These are phyloP conservation scores for Gamarada debralockiae DNA, from an alignment of 495 filamentous ascomycete genomes.

Conservation along the genomic window DNA sequence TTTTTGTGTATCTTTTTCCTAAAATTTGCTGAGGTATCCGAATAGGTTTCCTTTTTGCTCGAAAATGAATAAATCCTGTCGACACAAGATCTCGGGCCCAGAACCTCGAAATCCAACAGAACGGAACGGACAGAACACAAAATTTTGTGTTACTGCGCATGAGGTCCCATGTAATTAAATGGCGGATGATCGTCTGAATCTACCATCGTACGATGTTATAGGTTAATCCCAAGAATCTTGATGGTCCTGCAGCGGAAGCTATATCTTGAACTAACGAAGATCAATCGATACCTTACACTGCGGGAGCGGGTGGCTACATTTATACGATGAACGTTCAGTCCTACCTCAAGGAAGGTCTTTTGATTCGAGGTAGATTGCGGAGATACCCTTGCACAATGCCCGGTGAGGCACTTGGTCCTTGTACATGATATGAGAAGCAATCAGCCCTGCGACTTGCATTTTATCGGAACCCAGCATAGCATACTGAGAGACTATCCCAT, in stretches of 20 bases:
- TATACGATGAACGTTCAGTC: conserved; percentile 12
- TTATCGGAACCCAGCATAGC: background rate
- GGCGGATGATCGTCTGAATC: background rate
- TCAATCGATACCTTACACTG: conserved; percentile 18
- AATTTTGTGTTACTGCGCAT: background rate
- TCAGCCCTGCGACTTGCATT: conserved; percentile 26
- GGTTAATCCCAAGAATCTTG: conserved; percentile 13
- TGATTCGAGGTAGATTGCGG: conserved; percentile 18
- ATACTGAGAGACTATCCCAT: background rate
- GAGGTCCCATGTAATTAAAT: background rate
- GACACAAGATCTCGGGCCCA: background rate
- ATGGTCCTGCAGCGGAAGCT: conserved; percentile 13
- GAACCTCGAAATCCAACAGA: background rate
- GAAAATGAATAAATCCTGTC: background rate
- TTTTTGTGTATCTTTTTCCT: too few species aligned
- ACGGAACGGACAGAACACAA: background rate
- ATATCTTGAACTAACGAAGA: conserved; percentile 1
- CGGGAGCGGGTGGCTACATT: conserved; percentile 21
- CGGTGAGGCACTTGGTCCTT: background rate
- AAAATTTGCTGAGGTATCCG: background rate
- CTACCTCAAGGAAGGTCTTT: conserved; percentile 16
- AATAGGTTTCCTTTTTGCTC: background rate
- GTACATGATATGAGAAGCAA: background rate
- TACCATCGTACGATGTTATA: conserved; percentile 8
- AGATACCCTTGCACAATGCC: conserved; percentile 12